Conservation (phyloP, 352 stramenopile species). For the Blastocystis sp. region DNA sequence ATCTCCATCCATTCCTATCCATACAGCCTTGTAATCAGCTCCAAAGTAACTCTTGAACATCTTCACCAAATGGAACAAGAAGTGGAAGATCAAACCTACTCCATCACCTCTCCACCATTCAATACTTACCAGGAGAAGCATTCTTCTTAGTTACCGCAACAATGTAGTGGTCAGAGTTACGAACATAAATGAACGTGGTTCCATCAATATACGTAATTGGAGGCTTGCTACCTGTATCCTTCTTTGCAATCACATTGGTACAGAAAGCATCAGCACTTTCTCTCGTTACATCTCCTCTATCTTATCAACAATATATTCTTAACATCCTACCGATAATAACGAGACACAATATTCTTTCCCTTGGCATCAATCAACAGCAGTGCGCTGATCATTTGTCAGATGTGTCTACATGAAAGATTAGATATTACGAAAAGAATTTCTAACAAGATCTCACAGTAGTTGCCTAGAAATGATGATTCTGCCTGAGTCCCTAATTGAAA, state of each 20-base stretch:
- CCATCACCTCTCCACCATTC: too few species aligned
- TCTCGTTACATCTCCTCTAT: slow-evolving; percentile 74
- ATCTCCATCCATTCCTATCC: too few species aligned
- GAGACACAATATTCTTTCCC: slow-evolving; percentile 57
- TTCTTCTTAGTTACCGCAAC: slow-evolving; percentile 90
- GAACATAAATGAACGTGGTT: slow-evolving; percentile 91
- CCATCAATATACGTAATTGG: slow-evolving; percentile 90
- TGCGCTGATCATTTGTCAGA: slow-evolving; percentile 53
- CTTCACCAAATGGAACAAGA: slow-evolving; percentile 64
- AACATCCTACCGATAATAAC: slow-evolving; percentile 26
- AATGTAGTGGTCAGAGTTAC: slow-evolving; percentile 93
- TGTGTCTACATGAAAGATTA: not conserved
- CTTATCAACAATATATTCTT: not conserved
- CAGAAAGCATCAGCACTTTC: slow-evolving; percentile 74
- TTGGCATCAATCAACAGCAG: slow-evolving; percentile 56
- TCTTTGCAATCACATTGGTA: slow-evolving; percentile 84
- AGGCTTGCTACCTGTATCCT: slow-evolving; percentile 84
- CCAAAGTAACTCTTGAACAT: slow-evolving; percentile 65
- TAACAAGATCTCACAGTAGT: too few species aligned
- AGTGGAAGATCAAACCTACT: slow-evolving; percentile 68
- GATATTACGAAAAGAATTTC: too few species aligned
- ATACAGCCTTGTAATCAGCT: too few species aligned
- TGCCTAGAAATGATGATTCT: too few species aligned
- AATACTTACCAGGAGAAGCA: too few species aligned
- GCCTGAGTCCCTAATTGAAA: too few species aligned